Evolutionary conservation across 768 basidiomycete genomes (phyloP).

Genomic region (Gymnopilus junonius): DNA sequence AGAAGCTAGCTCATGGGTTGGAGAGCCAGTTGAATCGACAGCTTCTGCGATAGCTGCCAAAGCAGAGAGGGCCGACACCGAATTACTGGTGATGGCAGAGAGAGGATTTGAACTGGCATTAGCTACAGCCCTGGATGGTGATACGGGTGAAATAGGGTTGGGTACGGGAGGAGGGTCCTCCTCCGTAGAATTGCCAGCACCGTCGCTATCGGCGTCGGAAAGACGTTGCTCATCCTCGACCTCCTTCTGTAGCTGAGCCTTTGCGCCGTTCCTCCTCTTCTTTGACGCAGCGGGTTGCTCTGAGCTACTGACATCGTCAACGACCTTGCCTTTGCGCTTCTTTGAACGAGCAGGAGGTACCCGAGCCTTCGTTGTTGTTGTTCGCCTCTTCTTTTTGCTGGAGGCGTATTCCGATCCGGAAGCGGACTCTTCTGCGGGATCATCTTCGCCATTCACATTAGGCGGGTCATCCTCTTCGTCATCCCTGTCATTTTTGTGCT

Average conservation of each 20-base stretch:
- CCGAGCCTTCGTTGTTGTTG: conserved; percentile 19
- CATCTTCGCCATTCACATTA: conserved; percentile 18
- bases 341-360: conserved; percentile 15
- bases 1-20: conserved; percentile 24
- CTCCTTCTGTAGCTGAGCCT: conserved; percentile 9
- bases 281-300: conserved; percentile 15
- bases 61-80: conserved; percentile 24
- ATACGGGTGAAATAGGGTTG: conserved; percentile 9
- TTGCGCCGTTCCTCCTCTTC: conserved; percentile 19
- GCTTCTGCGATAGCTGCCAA: conserved; percentile 29
- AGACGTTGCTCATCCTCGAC: conserved; percentile 7
- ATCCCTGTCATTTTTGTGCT: conserved; percentile 15
- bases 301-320: conserved; percentile 21
- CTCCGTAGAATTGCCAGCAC: conserved; percentile 22
- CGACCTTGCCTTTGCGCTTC: conserved; percentile 23
- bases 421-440: conserved; percentile 23
- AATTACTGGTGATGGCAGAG: conserved; percentile 7
- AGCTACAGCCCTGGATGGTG: conserved; percentile 16
- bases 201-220: conserved; percentile 16
- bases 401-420: conserved; percentile 28
- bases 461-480: conserved; percentile 13
- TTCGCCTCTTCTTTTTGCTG: conserved; percentile 18
- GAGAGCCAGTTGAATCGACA: conserved; percentile 33
- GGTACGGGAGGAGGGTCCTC: conserved; percentile 17
- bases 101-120: conserved; percentile 1